Evolutionary conservation across 2,329 filamentous ascomycete species (phyloP), one percentile per base, ranked within the genome.

Genomic region (Colletotrichum siamense): DNA sequence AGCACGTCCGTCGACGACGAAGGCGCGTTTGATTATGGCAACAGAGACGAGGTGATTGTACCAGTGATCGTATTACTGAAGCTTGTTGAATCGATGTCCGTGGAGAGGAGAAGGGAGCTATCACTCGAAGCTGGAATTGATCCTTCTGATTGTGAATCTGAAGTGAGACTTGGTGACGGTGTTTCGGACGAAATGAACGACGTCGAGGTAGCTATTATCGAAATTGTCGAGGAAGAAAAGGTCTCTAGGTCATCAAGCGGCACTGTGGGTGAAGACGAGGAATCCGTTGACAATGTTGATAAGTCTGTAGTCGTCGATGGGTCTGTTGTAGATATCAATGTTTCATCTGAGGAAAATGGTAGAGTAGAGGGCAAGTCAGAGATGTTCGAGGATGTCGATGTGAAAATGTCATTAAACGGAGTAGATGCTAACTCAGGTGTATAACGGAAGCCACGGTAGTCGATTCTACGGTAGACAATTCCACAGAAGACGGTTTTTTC

Each of bases 321-420:
- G 9, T 49, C 9, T 49, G 18, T n/a, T 49, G 39, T 49, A 49
- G 39, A 6, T n/a, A n/a, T 1, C 9, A 12, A 22, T 2, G 9
- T 12, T 12, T 3, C 6, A 49, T 49, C 9, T n/a, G 18, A 49
- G 39, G 3, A 12, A n/a, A 0, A n/a, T 49, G 6, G 0, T 4
- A 10, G 39, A 49, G 39, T 44, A 49, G 39, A n/a, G 39, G 9
- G 9, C 3, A 49, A 49, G 39, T 49, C 39, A 49, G 18, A 49
- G 1, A 49, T 12, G 0, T 49, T 0, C 6, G 39, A 49, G 1
- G 6, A n/a, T 0, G 39, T 49, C 9, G 3, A n/a, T 49, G 39
- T 6, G 39, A 4, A 6, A 49, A 49, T 49, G 9, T n/a, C 18
- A 10, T n/a, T 0, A 12, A 22, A 49, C 39, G 39, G n/a, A 7